phyloP scores from a whole-genome alignment of 2,329 filamentous ascomycete species.

The Apiospora hydei region DNA sequence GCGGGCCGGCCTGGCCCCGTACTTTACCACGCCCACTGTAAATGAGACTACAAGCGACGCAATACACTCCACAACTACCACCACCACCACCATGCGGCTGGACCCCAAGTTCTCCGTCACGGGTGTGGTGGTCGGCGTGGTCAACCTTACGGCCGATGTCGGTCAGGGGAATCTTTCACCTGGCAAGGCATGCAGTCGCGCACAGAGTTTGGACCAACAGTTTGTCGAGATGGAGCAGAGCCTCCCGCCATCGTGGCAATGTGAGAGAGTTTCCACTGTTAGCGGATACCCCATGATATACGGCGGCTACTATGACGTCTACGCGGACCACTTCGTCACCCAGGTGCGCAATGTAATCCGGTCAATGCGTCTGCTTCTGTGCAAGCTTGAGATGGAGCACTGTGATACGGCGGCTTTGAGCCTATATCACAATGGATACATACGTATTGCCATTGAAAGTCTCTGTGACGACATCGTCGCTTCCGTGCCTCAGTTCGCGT shows the following conservation, averaged over 20 bases:
- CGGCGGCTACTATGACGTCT: conserved; percentile 32
- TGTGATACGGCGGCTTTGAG: neutral
- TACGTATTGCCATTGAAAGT: neutral
- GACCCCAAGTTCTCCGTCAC: conserved; percentile 35
- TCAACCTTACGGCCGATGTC: conserved; percentile 32
- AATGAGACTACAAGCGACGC: too few relatives aligned
- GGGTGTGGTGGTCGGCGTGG: conserved; percentile 29
- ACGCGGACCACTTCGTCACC: conserved; percentile 32
- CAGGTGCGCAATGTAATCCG: conserved; percentile 36
- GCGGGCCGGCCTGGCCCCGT: neutral
- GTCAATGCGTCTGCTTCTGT: conserved; percentile 33
- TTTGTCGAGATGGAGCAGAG: conserved; percentile 25
- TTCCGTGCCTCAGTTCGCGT: conserved; percentile 33
- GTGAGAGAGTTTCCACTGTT: neutral
- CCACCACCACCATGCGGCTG: conserved; percentile 18
- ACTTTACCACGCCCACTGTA: neutral
- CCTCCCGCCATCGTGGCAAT: conserved; percentile 29
- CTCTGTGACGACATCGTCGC: conserved; percentile 30
- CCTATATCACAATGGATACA: neutral
- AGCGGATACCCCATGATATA: conserved; percentile 27
- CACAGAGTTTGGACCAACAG: conserved; percentile 15
- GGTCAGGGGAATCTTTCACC: conserved; percentile 24
- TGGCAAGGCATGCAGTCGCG: neutral
- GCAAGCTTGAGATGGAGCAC: conserved; percentile 25
- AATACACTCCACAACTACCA: too few relatives aligned